Evolutionary conservation across 2,329 filamentous ascomycete species (phyloP), one percentile per base, ranked within the genome.

Genomic region (Penicillium griseofulvum): DNA sequence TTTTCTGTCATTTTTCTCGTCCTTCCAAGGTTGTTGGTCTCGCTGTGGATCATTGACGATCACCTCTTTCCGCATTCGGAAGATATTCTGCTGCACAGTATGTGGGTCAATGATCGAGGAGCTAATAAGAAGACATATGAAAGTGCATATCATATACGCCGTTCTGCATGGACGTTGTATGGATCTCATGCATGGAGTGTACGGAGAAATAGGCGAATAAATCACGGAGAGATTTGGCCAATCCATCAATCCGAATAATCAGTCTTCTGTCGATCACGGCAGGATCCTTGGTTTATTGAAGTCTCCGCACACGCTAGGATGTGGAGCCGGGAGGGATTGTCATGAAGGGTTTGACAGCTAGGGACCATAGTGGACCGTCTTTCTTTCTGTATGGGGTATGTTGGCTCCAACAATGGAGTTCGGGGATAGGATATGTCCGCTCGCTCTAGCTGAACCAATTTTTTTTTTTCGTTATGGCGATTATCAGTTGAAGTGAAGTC

Each of bases 261-360:
- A 19, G 29, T 26, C 22, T 11, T 26, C 14, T 41, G 52, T n/a
- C 52, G 52, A 54, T 54, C 39, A 33, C 16, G 33, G 39, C 39
- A 43, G 29, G 29, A 50, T 31, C 10, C 19, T 33, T 46, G 5
- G 19, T 19, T 29, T 29, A 31, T 38, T 38, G 28, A n/a, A 44
- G 31, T 33, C 39, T 19, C 52, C 19, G 24, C 19, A 39, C 26
- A 50, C 39, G 22, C 46, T 54, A 54, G 47, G 12, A 14, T 39
- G 52, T 51, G 52, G 52, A 34, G 41, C 26, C 47, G 2, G 8
- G 10, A 38, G 9, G 24, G 39, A 33, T 45, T 54, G 47, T 29
- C 33, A 50, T 45, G 47, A 26, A 36, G 39, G 4, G 33, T 36
- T 45, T 51, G 52, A 51, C 47, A 54, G 52, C 28, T 28, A 45